phyloP scores from a whole-genome alignment of 441 rosid genomes.

The Euphorbia celastroides region DNA sequence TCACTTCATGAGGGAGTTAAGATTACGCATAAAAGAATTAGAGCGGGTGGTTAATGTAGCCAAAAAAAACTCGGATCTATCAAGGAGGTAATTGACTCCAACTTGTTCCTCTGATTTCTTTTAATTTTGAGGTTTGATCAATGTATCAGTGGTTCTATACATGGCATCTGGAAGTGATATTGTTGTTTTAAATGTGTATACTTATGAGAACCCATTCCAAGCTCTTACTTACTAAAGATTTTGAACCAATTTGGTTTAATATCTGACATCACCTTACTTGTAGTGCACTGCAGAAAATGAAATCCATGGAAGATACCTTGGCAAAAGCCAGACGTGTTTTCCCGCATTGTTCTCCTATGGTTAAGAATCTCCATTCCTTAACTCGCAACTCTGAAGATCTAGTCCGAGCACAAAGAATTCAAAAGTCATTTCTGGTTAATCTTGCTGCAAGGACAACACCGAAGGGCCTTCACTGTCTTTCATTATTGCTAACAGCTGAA shows the following conservation, averaged over 20 bases:
- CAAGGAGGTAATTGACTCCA: conserved; percentile 51
- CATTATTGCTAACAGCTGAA: conserved; percentile 80
- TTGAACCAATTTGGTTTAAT: conserved; percentile 18
- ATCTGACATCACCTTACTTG: conserved; percentile 24
- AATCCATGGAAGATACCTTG: conserved; percentile 52
- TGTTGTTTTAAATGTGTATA: not conserved
- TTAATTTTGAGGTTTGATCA: not conserved
- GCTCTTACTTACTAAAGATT: conserved; percentile 9
- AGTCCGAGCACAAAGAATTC: conserved; percentile 58
- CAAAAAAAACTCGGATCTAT: conserved; percentile 57
- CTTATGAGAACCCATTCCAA: conserved; percentile 9
- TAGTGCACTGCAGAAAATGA: conserved; percentile 68
- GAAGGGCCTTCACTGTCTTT: conserved; percentile 88
- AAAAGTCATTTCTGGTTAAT: conserved; percentile 57
- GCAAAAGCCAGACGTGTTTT: conserved; percentile 51
- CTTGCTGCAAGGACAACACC: conserved; percentile 87
- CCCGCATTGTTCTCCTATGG: conserved; percentile 63
- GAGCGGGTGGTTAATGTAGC: conserved; percentile 60
- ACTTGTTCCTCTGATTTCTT: not conserved
- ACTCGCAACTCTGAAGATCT: conserved; percentile 64
- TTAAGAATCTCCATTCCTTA: conserved; percentile 74
- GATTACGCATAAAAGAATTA: conserved; percentile 57
- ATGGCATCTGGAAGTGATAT: conserved; percentile 3
- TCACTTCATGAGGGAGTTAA: conserved; percentile 72
- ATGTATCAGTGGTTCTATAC: not conserved